These are phyloP conservation scores for Solanum hybrid DNA, from an alignment of 305 asterid species.

Conservation along the genomic window DNA sequence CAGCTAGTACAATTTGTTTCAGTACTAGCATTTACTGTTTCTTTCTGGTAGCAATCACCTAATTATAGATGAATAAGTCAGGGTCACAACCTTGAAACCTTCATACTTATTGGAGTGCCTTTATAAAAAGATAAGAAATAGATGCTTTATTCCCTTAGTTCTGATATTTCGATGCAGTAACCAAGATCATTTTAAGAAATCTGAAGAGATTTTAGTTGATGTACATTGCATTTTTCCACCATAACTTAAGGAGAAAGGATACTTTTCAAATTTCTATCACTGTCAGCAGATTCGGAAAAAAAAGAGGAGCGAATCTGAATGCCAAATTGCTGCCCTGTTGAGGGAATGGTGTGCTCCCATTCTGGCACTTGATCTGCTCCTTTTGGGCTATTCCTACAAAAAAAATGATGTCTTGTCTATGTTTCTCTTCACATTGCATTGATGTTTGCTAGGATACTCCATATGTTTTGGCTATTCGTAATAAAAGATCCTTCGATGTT, in stretches of 20 bases:
- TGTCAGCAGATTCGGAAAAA: background rate
- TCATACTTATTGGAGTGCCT: background rate
- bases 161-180: background rate
- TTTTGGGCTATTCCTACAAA: background rate
- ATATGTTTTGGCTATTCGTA: background rate
- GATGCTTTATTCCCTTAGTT: background rate
- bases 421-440: background rate
- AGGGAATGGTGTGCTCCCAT: background rate
- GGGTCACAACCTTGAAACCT: background rate
- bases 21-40: background rate
- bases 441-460: background rate
- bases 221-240: background rate
- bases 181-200: background rate
- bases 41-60: background rate
- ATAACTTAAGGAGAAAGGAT: background rate
- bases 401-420: background rate
- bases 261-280: background rate
- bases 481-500: background rate
- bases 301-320: background rate
- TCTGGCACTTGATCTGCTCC: slow-evolving; percentile 1
- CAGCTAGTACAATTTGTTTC: background rate
- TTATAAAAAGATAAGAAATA: background rate
- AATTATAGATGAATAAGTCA: background rate
- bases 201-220: background rate
- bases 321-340: background rate